Conservation (phyloP, 2,329 filamentous ascomycete genomes). For the Exophiala lecanii-corni region DNA sequence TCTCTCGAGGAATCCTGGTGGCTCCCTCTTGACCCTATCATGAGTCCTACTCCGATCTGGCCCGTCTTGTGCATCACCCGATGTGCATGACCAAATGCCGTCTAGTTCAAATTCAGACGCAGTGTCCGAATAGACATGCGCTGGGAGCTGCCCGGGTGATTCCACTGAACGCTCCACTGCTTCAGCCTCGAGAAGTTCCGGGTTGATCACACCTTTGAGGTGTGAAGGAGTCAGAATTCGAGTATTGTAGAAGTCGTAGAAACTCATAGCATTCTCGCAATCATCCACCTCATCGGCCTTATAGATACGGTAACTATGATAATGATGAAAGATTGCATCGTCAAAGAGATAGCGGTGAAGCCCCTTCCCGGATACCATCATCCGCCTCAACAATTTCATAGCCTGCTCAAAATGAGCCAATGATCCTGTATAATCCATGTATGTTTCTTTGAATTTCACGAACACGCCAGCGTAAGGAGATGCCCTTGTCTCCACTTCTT, state of each 20-base stretch:
- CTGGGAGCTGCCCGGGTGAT: too few relatives aligned
- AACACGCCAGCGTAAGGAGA: too few relatives aligned
- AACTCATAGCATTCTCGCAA: conserved; percentile 30
- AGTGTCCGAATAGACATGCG: too few relatives aligned
- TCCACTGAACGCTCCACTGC: background rate
- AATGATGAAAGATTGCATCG: conserved; percentile 42
- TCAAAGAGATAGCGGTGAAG: conserved; percentile 41
- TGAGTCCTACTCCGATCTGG: too few relatives aligned
- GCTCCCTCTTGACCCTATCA: too few relatives aligned
- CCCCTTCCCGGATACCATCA: conserved; percentile 31
- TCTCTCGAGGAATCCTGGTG: too few relatives aligned
- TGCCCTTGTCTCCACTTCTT: too few relatives aligned
- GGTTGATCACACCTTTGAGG: conserved; percentile 25
- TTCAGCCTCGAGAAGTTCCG: conserved; percentile 32
- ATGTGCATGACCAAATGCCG: too few relatives aligned
- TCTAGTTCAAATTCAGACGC: too few relatives aligned
- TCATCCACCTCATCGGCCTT: conserved; percentile 27
- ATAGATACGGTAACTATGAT: conserved; percentile 36
- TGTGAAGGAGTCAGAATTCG: conserved; percentile 31
- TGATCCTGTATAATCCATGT: conserved; percentile 37
- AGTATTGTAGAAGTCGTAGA: conserved; percentile 37
- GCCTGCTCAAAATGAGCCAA: conserved; percentile 36
- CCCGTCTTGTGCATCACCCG: too few relatives aligned
- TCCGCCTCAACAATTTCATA: conserved; percentile 33
- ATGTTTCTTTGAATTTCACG: conserved; percentile 36